phyloP scores from a whole-genome alignment of 73 alveolate genomes.

The Breviolum minutum region DNA sequence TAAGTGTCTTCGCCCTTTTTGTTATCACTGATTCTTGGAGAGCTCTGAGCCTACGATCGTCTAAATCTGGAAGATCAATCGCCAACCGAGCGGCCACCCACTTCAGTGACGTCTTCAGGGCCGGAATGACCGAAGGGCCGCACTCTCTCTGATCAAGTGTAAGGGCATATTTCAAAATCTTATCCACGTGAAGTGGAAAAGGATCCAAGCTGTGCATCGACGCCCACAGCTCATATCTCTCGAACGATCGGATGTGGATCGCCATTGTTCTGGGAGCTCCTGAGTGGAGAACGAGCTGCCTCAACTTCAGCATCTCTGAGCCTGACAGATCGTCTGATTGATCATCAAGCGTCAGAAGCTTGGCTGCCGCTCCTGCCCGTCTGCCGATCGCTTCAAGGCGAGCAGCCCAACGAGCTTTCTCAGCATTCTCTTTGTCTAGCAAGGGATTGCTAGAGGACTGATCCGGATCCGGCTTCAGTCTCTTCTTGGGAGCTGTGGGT shows the following conservation, averaged over 20 bases:
- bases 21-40: background rate
- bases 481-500: too few relatives aligned
- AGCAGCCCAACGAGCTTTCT: background rate
- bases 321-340: background rate
- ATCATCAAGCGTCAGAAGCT: background rate
- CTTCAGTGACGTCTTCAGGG: background rate
- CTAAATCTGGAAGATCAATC: background rate
- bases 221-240: conserved; percentile 16
- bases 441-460: background rate
- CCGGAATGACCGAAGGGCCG: conserved; percentile 26
- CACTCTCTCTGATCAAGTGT: background rate
- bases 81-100: conserved; percentile 6
- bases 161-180: background rate
- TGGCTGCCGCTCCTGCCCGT: too few relatives aligned
- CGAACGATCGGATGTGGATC: too few relatives aligned
- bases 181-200: background rate
- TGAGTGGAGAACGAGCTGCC: background rate
- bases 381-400: too few relatives aligned
- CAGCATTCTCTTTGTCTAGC: background rate
- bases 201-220: background rate
- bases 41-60: background rate
- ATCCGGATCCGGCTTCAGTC: too few relatives aligned
- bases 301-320: background rate
- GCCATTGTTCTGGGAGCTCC: background rate
- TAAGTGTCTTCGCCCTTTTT: background rate